A percentile compares a stretch with the other conserved stretches of the same genome.
Evolutionary conservation across 2,329 filamentous ascomycete genomes (phyloP).

Genomic region (Onygenales sp.): DNA sequence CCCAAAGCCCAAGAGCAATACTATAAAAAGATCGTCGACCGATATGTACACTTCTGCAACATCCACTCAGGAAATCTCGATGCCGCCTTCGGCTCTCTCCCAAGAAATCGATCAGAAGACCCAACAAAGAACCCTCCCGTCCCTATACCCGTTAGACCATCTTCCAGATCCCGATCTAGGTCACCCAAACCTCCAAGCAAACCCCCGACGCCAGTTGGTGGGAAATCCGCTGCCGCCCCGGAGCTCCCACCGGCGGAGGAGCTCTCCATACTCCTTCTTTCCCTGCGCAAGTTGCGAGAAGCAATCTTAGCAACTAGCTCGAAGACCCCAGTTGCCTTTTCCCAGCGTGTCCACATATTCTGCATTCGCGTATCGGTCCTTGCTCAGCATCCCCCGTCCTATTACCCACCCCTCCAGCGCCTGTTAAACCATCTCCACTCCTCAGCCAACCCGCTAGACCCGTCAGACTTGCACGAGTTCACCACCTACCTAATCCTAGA

Average conservation of each 20-base stretch:
- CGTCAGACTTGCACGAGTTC: constrained; percentile 68
- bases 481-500: constrained; percentile 76
- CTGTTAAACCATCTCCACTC: constrained; percentile 63
- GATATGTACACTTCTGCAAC: constrained; percentile 84
- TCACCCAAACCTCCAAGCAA: constrained; percentile 7
- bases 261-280: constrained; percentile 65
- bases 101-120: constrained; percentile 27
- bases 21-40: constrained; percentile 76
- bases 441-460: constrained; percentile 54
- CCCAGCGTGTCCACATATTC: constrained; percentile 84
- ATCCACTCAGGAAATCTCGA: constrained; percentile 64
- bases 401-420: constrained; percentile 76
- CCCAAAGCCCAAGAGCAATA: constrained; percentile 72
- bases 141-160: constrained; percentile 12
- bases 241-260: constrained; percentile 44
- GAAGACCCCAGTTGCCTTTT: constrained; percentile 66
- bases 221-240: constrained; percentile 6
- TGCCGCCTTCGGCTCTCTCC: constrained; percentile 61
- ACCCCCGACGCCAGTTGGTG: background rate
- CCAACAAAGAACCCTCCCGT: constrained; percentile 31
- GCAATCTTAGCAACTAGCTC: constrained; percentile 66
- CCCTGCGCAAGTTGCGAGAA: constrained; percentile 86
- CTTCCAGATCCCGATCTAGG: constrained; percentile 3
- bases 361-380: constrained; percentile 77
- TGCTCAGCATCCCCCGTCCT: constrained; percentile 73